These are phyloP conservation scores for Daucus carota DNA, from an alignment of 129 eudicot species.

Conservation along the genomic window DH1_v3.0 NC_030389.2:16477501-16478000, in stretches of 20 bases:
- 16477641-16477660: not conserved
- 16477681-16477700: not conserved
- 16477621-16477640: not conserved
- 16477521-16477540: not conserved
- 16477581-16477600: too few species aligned
- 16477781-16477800: not conserved
- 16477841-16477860: not conserved
- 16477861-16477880: not conserved
- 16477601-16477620: not conserved
- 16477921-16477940: not conserved
- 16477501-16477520: not conserved
- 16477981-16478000: not conserved
- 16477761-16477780: not conserved
- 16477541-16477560: too few species aligned
- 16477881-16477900: not conserved
- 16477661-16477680: not conserved
- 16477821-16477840: not conserved
- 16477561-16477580: not conserved
- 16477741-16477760: not conserved
- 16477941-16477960: not conserved
- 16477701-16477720: not conserved
- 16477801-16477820: not conserved
- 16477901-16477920: not conserved
- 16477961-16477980: not conserved
- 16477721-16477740: not conserved